A percentile compares a stretch with the other conserved stretches of the same genome.
Conservation (phyloP, 1,139 yeast genomes). For the Diutina scorzettiae region DNA sequence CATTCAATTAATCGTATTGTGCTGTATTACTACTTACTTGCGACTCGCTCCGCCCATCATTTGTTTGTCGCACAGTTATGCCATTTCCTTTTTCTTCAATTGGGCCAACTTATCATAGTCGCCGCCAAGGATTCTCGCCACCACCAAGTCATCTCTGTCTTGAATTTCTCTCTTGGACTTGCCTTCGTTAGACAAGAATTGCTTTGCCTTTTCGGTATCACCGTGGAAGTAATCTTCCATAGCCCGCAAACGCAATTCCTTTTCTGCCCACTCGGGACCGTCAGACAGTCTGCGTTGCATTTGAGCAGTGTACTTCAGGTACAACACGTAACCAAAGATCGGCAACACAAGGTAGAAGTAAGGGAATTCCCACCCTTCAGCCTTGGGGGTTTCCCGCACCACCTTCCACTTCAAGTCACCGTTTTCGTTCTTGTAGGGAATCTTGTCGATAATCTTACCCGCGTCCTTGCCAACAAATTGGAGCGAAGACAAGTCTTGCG, state of each 20-base stretch:
- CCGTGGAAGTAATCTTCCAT: slow-evolving; percentile 53
- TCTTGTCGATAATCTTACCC: slow-evolving; percentile 64
- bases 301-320: slow-evolving; percentile 36
- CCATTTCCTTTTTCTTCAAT: slow-evolving; percentile 37
- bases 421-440: slow-evolving; percentile 69
- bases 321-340: slow-evolving; percentile 28
- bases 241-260: slow-evolving; percentile 74
- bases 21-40: too few relatives aligned
- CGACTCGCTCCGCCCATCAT: too few relatives aligned
- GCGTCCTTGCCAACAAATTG: slow-evolving; percentile 53
- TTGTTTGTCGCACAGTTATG: neutral
- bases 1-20: too few relatives aligned
- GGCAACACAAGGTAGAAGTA: slow-evolving; percentile 69
- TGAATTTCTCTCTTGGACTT: slow-evolving; percentile 48
- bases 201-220: slow-evolving; percentile 46
- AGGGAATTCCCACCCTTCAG: slow-evolving; percentile 79
- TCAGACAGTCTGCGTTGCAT: slow-evolving; percentile 30
- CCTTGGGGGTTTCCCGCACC: slow-evolving; percentile 60
- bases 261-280: slow-evolving; percentile 70
- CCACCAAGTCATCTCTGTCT: slow-evolving; percentile 67
- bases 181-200: slow-evolving; percentile 43
- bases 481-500: slow-evolving; percentile 48
- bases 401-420: slow-evolving; percentile 76
- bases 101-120: slow-evolving; percentile 75
- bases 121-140: slow-evolving; percentile 74